These are phyloP conservation scores for Cytospora piceicola DNA, from an alignment of 2,329 filamentous ascomycete genomes.

Conservation along the genomic window DNA sequence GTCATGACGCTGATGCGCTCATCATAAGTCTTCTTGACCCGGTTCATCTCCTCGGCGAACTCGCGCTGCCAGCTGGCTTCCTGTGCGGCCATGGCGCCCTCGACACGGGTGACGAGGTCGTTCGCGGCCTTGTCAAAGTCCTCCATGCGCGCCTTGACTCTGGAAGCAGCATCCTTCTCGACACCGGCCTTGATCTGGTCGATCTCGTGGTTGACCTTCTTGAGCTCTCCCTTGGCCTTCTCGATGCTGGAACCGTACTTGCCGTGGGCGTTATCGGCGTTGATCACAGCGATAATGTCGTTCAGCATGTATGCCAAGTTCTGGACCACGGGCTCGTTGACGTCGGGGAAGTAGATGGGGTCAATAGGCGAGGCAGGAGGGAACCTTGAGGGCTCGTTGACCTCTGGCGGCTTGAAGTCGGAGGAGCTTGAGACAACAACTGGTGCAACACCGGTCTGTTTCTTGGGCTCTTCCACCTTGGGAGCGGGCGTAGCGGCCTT, in stretches of 20 bases:
- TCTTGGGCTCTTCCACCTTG: slow-evolving; percentile 38
- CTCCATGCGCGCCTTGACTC: slow-evolving; percentile 71
- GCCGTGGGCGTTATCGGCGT: slow-evolving; percentile 77
- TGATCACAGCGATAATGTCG: slow-evolving; percentile 91
- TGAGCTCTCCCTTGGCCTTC: slow-evolving; percentile 84
- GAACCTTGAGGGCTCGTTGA: slow-evolving; percentile 67
- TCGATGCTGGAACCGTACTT: slow-evolving; percentile 79
- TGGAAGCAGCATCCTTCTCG: slow-evolving; percentile 71
- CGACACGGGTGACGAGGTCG: slow-evolving; percentile 86
- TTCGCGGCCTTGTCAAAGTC: slow-evolving; percentile 88
- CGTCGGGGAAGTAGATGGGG: slow-evolving; percentile 73
- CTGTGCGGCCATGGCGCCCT: slow-evolving; percentile 79
- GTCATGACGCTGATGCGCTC: slow-evolving; percentile 78
- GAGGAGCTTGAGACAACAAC: slow-evolving; percentile 36
- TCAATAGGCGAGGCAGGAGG: slow-evolving; percentile 74
- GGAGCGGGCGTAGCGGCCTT: slow-evolving; percentile 36
- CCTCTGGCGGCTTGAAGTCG: slow-evolving; percentile 60
- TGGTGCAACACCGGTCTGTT: slow-evolving; percentile 23
- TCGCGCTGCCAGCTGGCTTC: slow-evolving; percentile 84
- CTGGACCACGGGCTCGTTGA: slow-evolving; percentile 85
- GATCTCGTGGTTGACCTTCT: slow-evolving; percentile 79
- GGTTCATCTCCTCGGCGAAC: slow-evolving; percentile 83
- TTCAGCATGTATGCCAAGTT: slow-evolving; percentile 95
- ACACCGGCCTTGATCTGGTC: slow-evolving; percentile 70
- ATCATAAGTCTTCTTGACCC: slow-evolving; percentile 76